Base-by-base conservation (phyloP, 352 stramenopile genomes). In the Phytophthora quininea region DNA sequence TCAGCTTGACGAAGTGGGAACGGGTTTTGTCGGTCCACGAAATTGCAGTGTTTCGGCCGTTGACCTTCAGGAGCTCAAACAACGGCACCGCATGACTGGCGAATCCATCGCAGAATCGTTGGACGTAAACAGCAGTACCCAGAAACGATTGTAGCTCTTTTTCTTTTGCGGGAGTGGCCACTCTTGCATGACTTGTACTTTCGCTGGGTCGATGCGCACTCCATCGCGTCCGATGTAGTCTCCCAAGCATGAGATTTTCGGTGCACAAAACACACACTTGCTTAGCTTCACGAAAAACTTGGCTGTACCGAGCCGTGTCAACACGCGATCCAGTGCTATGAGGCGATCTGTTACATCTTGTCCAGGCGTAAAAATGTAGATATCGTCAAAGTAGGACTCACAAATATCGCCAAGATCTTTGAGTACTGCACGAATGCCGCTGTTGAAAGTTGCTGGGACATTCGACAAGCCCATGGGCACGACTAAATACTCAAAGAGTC, bases 391-490 rank as follows among this genome's bases (percentile, higher is more conserved):
- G 24, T 69, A 63, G 51, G n/a, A n/a, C n/a, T n/a, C n/a, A n/a
- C 31, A n/a, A 68, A 46, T 15, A 57, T 45, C 27, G 54, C 49
- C 2, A 71, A 30, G 15, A 63, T 30, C 15, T 47, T 53, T 68
- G 46, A 72, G 69, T 14, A 63, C 59, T 11, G 62, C 56, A 11
- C n/a, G n/a, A n/a, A n/a, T n/a, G n/a, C n/a, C n/a, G n/a, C n/a
- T n/a, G n/a, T n/a, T n/a, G n/a, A n/a, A n/a, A n/a, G n/a, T n/a
- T n/a, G n/a, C n/a, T n/a, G 58, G 58, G 29, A 53, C 51, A 15
- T 64, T 63, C 5, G 54, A 76, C 15, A 76, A 46, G 1, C 68
- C 68, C 54, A 70, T 70, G 1, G 54, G 57, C 35, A 62, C 45
- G 0, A 67, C 63, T 0, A 72, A 33, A 12, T 64, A 73, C 46